Percentiles rank a stretch among this genome's conserved stretches.
These are phyloP conservation scores for Nigrograna mackinnonii DNA, from an alignment of 2,329 filamentous ascomycete species.

Conservation along the genomic window DNA sequence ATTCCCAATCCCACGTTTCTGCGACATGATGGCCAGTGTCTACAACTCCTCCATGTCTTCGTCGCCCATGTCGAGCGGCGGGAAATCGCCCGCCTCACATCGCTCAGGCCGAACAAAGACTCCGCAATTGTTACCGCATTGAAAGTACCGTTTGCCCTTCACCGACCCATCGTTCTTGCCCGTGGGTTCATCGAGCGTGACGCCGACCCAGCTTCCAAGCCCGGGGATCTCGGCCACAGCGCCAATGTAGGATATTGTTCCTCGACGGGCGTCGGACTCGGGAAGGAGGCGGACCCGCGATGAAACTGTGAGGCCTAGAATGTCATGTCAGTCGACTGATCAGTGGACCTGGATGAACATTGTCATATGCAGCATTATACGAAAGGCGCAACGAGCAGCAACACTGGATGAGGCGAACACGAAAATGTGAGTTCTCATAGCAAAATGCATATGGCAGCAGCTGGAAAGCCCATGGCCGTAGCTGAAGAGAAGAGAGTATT, in stretches of 20 bases:
- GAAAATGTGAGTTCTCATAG: no score
- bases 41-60: slow-evolving; percentile 69
- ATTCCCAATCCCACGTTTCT: no score
- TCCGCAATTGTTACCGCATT: slow-evolving; percentile 69
- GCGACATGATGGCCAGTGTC: no score
- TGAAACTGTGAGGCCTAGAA: slow-evolving; percentile 25
- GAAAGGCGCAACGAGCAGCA: no score
- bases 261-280: slow-evolving; percentile 70
- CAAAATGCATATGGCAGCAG: no score
- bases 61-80: slow-evolving; percentile 53
- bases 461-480: no score
- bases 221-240: slow-evolving; percentile 74
- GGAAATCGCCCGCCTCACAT: slow-evolving; percentile 76
- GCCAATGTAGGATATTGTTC: slow-evolving; percentile 72
- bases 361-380: no score
- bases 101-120: slow-evolving; percentile 80
- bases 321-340: slow-evolving; percentile 10
- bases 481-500: no score
- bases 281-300: slow-evolving; percentile 48
- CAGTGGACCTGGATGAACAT: no score
- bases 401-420: no score
- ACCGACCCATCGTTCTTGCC: slow-evolving; percentile 83
- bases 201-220: slow-evolving; percentile 69
- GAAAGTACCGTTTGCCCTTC: slow-evolving; percentile 69
- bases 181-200: slow-evolving; percentile 75